Percentiles rank a stretch among this genome's conserved stretches.
Evolutionary conservation across 1,284 basidiomycete species (phyloP).

Genomic region (Leccinum holopus): DNA sequence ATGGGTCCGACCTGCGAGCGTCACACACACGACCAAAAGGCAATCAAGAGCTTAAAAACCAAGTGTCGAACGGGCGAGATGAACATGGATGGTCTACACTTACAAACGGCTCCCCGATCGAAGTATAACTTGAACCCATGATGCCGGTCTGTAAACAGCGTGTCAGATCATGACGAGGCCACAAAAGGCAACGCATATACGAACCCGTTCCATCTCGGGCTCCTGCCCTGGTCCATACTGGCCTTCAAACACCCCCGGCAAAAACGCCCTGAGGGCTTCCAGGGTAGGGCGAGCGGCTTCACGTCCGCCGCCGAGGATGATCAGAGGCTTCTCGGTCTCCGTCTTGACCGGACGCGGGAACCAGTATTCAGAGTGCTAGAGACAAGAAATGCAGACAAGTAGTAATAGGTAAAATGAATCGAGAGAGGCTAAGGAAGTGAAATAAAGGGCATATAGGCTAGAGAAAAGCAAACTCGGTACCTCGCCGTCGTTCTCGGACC

Average conservation of each 20-base stretch:
- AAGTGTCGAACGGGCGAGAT: not conserved
- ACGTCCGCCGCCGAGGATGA: constrained; percentile 75
- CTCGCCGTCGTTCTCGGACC: constrained; percentile 43
- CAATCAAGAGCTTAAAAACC: not conserved
- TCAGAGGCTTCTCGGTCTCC: constrained; percentile 44
- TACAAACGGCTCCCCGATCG: constrained; percentile 66
- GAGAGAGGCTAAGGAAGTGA: not conserved
- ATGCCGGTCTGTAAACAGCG: constrained; percentile 55
- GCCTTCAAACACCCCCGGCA: constrained; percentile 59
- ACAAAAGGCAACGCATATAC: not conserved
- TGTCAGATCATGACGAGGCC: not conserved
- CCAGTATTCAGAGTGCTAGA: constrained; percentile 66
- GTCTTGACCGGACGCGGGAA: constrained; percentile 63
- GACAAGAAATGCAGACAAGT: not conserved
- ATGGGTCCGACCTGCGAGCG: constrained; percentile 64
- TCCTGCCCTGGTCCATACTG: constrained; percentile 46
- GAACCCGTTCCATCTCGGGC: constrained; percentile 76
- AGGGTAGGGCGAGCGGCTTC: constrained; percentile 42
- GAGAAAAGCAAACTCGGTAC: constrained; percentile 6
- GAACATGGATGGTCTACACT: constrained; percentile 28
- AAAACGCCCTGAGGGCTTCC: constrained; percentile 58
- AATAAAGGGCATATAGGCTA: not conserved
- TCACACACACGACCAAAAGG: not conserved
- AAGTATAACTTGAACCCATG: constrained; percentile 65
- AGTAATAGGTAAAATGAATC: constrained; percentile 9